Evolutionary conservation across 495 filamentous ascomycete genomes (phyloP).

Genomic region (Neurospora discreta): DNA sequence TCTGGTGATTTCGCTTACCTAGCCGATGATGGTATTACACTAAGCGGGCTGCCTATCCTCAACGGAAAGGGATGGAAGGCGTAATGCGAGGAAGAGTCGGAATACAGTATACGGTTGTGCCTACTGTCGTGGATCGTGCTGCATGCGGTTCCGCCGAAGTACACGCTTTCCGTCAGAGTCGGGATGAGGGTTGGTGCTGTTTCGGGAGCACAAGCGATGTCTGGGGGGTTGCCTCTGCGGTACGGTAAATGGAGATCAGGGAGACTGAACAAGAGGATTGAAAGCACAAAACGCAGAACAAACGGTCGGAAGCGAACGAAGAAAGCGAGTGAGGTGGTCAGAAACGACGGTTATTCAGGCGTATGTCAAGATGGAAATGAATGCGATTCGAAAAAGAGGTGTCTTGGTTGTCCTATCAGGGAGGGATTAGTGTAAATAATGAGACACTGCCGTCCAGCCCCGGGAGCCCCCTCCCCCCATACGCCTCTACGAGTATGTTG

Average conservation of each 20-base stretch:
- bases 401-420: neutral
- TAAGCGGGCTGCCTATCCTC: neutral
- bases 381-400: neutral
- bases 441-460: neutral
- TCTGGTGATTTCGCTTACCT: neutral
- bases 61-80: neutral
- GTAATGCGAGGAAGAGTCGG: neutral
- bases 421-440: neutral
- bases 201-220: neutral
- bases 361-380: neutral
- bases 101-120: neutral
- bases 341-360: neutral
- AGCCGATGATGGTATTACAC: neutral
- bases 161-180: neutral
- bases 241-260: neutral
- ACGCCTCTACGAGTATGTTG: neutral
- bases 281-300: neutral
- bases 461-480: neutral
- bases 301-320: neutral
- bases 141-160: neutral
- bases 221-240: neutral
- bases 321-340: neutral
- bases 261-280: neutral
- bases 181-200: neutral
- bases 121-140: neutral